Base-by-base conservation (phyloP, 2,329 filamentous ascomycete genomes). In the Acephala macrosclerotiorum region DNA sequence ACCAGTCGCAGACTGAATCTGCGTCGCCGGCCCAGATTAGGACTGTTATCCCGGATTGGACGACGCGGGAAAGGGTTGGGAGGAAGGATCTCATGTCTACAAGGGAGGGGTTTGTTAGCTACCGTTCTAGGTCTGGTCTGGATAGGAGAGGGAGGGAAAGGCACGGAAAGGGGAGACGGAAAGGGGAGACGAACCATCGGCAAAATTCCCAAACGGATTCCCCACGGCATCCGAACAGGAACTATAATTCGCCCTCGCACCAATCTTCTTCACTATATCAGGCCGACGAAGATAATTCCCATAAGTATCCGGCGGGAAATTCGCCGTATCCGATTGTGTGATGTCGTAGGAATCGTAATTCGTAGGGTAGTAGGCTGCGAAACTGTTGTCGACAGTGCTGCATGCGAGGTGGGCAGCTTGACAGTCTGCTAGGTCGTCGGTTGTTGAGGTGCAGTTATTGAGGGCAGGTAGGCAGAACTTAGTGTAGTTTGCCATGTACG, bases 1-100 rank as follows among this genome's bases (percentile, higher is more conserved):
- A 53, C 49, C 49, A 53, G 49, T 53, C 49, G 49, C 49, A 57
- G 18, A 57, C 55, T 57, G 80, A 87, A 69, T 88, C 85, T 3
- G 85, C 81, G 63, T 87, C 85, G 38, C 85, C 85, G 0, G 85
- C 84, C 84, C 84, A 87, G 51, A 87, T 75, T 1, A 87, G 70
- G 0, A 83, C 81, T 25, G 77, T 79, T 35, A 87, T 79, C 1
- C 82, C 83, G 8, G 79, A 80, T 67, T 81, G 76, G 20, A 85
- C 80, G 2, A 87, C 79, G 1, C 76, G 72, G 1, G 80, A 79
- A 12, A 86, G 75, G 1, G 77, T 76, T 2, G 76, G 69, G 16
- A 85, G 74, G 70, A 83, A 82, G 26, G 81, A 83, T n/a, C 81
- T 79, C 14, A 42, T n/a, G 16, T n/a, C 45, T 49, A 9, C 3